Percentiles rank a stretch among this genome's conserved stretches.
Evolutionary conservation across 208 protist genomes (phyloP).

Genomic region (Acanthamoeba polyphaga): DNA sequence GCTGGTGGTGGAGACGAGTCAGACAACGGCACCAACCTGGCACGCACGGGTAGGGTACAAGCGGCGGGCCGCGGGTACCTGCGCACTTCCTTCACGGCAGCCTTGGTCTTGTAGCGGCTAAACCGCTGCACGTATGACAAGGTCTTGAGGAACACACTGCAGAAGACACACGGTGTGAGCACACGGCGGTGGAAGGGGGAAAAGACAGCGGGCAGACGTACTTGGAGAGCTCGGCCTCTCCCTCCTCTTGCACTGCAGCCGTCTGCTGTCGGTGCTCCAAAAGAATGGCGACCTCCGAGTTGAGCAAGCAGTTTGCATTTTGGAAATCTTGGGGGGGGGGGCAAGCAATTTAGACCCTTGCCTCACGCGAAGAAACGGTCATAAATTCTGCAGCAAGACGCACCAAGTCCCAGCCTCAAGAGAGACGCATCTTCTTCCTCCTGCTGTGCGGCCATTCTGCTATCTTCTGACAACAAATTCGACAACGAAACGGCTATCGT

Average conservation of each 20-base stretch:
- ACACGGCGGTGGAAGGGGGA: not conserved
- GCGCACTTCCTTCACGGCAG: slow-evolving; percentile 83
- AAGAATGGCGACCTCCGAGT: slow-evolving; percentile 83
- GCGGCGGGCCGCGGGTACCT: not conserved
- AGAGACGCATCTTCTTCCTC: slow-evolving; percentile 77
- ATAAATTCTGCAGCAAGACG: not conserved
- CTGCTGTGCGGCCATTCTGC: slow-evolving; percentile 9
- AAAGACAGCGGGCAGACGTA: slow-evolving; percentile 9
- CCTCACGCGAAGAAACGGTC: not conserved
- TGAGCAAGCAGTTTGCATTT: slow-evolving; percentile 80
- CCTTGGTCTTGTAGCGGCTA: slow-evolving; percentile 83
- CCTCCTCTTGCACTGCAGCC: not conserved
- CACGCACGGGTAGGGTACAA: not conserved
- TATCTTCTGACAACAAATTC: not conserved
- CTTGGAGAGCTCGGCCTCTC: slow-evolving; percentile 76
- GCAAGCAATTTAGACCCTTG: not conserved
- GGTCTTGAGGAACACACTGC: slow-evolving; percentile 83
- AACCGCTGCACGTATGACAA: slow-evolving; percentile 82
- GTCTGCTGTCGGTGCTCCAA: slow-evolving; percentile 77
- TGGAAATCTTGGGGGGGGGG: slow-evolving; percentile 75
- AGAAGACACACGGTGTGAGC: not conserved
- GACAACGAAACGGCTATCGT: not conserved
- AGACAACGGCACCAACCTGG: not conserved
- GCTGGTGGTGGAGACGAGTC: not conserved
- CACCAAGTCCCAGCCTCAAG: slow-evolving; percentile 53